Percentiles rank a stretch among this genome's conserved stretches.
phyloP scores from a whole-genome alignment of 2,329 filamentous ascomycete genomes.

The Colletotrichum sp. region DNA sequence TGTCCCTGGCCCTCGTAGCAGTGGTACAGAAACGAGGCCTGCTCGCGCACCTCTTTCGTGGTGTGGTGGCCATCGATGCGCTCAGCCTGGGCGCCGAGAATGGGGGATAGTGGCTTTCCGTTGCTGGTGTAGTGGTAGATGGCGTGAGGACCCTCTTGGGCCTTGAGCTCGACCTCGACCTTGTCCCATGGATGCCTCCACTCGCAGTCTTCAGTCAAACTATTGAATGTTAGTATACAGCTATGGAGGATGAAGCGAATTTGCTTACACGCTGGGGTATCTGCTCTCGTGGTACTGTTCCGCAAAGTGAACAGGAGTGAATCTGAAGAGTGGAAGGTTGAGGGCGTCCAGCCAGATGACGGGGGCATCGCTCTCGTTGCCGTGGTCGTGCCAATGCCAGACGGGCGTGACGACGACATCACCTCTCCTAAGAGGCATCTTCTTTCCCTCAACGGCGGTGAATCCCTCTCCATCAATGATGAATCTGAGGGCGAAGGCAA shows the following conservation, averaged over 20 bases:
- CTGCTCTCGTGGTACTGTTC: constrained; percentile 51
- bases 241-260: too few relatives aligned
- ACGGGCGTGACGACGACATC: constrained; percentile 63
- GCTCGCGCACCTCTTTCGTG: constrained; percentile 45
- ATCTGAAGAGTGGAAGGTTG: constrained; percentile 56
- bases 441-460: constrained; percentile 60
- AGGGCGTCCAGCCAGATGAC: constrained; percentile 65
- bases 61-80: constrained; percentile 40
- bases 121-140: constrained; percentile 41
- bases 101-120: constrained; percentile 42
- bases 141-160: constrained; percentile 28
- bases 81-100: constrained; percentile 54
- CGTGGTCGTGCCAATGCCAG: constrained; percentile 67
- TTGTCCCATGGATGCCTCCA: constrained; percentile 49
- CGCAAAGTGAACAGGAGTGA: constrained; percentile 59
- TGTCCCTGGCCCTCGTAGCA: constrained; percentile 52
- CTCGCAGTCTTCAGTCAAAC: constrained; percentile 36
- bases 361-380: constrained; percentile 58
- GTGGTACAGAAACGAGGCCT: constrained; percentile 57
- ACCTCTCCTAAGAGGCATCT: constrained; percentile 55
- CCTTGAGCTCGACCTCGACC: constrained; percentile 45
- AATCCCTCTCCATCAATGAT: constrained; percentile 64
- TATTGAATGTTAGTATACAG: neutral
- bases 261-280: constrained; percentile 47
- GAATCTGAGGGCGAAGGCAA: constrained; percentile 61